A percentile compares a stretch with the other conserved stretches of the same genome.
Conservation (phyloP, 2,329 filamentous ascomycete species). For the Epichloe coenophiala region DNA sequence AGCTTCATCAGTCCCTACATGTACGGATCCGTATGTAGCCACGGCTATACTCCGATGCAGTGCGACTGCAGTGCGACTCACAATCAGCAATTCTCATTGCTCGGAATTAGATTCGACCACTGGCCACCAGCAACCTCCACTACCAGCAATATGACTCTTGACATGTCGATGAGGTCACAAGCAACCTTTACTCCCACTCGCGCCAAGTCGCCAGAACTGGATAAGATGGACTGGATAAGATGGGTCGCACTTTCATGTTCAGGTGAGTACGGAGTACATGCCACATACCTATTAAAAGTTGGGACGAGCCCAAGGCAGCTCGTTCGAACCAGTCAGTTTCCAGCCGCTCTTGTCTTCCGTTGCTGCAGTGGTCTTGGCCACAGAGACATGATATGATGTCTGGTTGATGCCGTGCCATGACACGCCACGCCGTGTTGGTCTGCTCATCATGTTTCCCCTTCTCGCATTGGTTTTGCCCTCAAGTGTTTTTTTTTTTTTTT, state of each 20-base stretch:
- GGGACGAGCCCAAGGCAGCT: neutral
- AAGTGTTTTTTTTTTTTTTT: no score
- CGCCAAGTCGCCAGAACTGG: no score
- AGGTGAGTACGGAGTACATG: neutral
- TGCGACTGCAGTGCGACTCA: no score
- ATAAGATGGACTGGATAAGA: no score
- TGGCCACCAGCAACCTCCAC: no score
- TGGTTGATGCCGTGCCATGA: neutral
- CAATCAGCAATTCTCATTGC: neutral
- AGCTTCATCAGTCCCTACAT: neutral
- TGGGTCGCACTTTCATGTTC: neutral
- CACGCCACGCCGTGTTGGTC: neutral
- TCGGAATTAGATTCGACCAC: neutral
- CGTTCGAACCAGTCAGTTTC: neutral
- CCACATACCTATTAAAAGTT: neutral
- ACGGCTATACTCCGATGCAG: neutral
- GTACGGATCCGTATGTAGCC: no score
- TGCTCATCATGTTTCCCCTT: neutral
- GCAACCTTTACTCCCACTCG: no score
- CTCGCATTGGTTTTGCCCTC: neutral
- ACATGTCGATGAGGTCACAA: neutral
- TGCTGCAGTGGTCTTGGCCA: neutral
- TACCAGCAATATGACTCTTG: neutral
- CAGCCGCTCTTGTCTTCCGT: neutral
- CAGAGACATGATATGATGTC: constrained; percentile 1